Percentiles rank a stretch among this genome's conserved stretches.
phyloP scores from a whole-genome alignment of 441 rosid genomes.

The Adansonia madagascariensis region DNA sequence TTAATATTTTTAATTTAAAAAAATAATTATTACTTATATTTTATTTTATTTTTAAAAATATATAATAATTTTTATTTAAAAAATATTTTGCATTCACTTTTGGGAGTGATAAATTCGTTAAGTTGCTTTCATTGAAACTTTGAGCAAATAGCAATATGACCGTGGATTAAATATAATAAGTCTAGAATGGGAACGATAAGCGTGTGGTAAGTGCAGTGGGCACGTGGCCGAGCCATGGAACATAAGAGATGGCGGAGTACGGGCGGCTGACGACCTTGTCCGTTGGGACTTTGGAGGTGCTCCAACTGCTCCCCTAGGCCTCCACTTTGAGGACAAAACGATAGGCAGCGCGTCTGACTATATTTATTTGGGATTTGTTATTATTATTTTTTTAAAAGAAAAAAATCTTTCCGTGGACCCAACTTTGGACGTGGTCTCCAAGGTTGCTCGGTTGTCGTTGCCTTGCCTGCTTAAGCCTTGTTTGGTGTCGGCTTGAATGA shows the following conservation, averaged over 20 bases:
- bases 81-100: no score
- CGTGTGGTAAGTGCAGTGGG: no score
- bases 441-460: background rate
- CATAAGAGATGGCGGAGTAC: background rate
- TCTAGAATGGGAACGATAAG: no score
- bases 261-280: conserved; percentile 28
- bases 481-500: background rate
- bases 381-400: background rate
- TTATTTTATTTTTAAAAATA: no score
- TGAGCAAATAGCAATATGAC: no score
- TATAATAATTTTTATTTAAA: no score
- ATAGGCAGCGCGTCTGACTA: background rate
- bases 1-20: no score
- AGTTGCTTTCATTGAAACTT: no score
- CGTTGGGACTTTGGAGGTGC: conserved; percentile 27
- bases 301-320: conserved; percentile 40
- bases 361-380: background rate
- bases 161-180: no score
- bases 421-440: background rate
- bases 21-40: no score
- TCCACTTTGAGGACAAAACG: conserved; percentile 13
- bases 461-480: background rate
- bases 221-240: background rate
- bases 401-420: background rate
- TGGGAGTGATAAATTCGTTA: no score